phyloP scores from a whole-genome alignment of 2,329 filamentous ascomycete species.

The Phialophora expanda region DNA sequence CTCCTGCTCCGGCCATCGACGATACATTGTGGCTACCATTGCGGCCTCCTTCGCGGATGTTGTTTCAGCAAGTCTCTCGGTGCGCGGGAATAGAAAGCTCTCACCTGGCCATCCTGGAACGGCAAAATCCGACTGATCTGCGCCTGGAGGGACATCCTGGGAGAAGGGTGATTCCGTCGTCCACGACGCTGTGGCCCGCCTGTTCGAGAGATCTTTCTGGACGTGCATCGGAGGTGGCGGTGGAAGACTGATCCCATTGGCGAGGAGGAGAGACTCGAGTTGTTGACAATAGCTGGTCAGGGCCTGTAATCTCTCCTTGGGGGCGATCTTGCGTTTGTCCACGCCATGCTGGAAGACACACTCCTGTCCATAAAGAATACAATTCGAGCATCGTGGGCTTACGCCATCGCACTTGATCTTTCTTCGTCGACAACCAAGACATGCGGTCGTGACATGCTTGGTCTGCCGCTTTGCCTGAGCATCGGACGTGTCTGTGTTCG shows the following conservation, averaged over 20 bases:
- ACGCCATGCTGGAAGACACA: conserved; percentile 32
- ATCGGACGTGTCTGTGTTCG: conserved; percentile 5
- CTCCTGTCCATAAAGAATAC: conserved; percentile 28
- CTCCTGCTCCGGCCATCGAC: not conserved
- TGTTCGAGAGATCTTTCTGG: not conserved
- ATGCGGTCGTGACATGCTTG: conserved; percentile 34
- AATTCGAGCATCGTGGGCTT: conserved; percentile 38
- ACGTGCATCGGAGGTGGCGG: conserved; percentile 23
- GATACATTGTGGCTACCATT: not conserved
- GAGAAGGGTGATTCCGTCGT: not conserved
- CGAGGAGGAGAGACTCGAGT: conserved; percentile 22
- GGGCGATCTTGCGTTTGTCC: conserved; percentile 32
- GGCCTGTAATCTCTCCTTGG: conserved; percentile 30
- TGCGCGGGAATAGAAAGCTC: not conserved
- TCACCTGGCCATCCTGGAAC: conserved; percentile 12
- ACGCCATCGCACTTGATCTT: conserved; percentile 41
- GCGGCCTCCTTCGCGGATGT: not conserved
- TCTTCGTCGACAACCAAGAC: conserved; percentile 37
- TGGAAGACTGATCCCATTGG: conserved; percentile 25
- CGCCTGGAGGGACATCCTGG: not conserved
- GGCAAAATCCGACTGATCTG: conserved; percentile 1
- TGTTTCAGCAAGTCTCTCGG: conserved; percentile 8
- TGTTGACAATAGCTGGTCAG: conserved; percentile 29
- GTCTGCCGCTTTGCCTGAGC: conserved; percentile 18
- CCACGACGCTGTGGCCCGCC: not conserved